Conservation (phyloP, 2,329 filamentous ascomycete species). For the Claviceps monticola region DNA sequence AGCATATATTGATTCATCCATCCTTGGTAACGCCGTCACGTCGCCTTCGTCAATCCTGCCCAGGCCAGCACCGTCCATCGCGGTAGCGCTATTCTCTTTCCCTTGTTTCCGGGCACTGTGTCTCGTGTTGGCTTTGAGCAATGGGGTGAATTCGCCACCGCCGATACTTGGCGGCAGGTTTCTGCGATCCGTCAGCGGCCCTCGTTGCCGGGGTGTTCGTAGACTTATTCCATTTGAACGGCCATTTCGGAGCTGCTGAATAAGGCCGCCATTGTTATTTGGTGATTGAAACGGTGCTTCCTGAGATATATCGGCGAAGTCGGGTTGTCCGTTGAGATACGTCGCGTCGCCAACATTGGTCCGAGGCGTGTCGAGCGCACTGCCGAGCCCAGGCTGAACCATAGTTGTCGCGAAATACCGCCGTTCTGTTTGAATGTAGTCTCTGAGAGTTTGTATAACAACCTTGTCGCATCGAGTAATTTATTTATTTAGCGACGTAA, state of each 20-base stretch:
- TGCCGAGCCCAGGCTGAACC: constrained; percentile 48
- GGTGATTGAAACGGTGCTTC: constrained; percentile 80
- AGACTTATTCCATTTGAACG: constrained; percentile 42
- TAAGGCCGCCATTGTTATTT: constrained; percentile 52
- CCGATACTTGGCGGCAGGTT: constrained; percentile 54
- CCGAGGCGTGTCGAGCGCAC: constrained; percentile 68
- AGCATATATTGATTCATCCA: constrained; percentile 59
- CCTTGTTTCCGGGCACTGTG: constrained; percentile 54
- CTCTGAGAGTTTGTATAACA: no score
- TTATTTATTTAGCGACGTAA: not conserved
- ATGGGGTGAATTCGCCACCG: constrained; percentile 78
- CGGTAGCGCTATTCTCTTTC: constrained; percentile 46
- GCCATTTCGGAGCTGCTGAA: constrained; percentile 61
- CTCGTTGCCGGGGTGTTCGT: constrained; percentile 59
- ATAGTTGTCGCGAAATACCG: constrained; percentile 26
- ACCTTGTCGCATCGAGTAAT: not conserved
- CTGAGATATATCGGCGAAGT: constrained; percentile 67
- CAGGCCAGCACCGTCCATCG: constrained; percentile 54
- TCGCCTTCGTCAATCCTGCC: constrained; percentile 55
- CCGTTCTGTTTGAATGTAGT: not conserved
- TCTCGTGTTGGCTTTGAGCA: constrained; percentile 68
- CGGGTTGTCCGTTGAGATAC: constrained; percentile 53
- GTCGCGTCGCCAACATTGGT: constrained; percentile 77
- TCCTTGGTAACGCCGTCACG: constrained; percentile 58
- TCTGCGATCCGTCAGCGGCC: constrained; percentile 55